Evolutionary conservation across 2,329 filamentous ascomycete species (phyloP).

Genomic region (Epichloe coenophiala): DNA sequence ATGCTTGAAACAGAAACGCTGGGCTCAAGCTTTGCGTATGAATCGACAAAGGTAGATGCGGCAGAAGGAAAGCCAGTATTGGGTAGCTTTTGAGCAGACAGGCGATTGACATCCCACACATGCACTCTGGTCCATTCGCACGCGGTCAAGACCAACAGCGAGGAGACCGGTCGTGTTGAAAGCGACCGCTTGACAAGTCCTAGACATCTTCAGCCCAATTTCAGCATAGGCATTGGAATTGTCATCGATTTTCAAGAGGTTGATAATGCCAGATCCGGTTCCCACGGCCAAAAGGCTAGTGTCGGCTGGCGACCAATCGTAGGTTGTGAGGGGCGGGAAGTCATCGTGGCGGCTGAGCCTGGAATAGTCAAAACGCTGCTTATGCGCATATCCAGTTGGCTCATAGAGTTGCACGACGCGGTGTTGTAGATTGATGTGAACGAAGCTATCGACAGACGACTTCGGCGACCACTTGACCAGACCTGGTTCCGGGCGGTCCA

Average conservation of each 20-base stretch:
- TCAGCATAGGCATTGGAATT: constrained; percentile 51
- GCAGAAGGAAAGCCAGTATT: constrained; percentile 36
- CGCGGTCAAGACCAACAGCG: constrained; percentile 67
- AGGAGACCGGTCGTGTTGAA: constrained; percentile 61
- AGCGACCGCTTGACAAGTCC: constrained; percentile 69
- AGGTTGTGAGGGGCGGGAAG: constrained; percentile 49
- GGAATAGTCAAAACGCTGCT: constrained; percentile 42
- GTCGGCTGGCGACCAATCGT: constrained; percentile 52
- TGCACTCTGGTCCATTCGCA: constrained; percentile 70
- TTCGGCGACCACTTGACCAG: constrained; percentile 55
- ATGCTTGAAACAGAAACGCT: constrained; percentile 70
- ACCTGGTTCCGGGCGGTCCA: constrained; percentile 48
- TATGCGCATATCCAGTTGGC: constrained; percentile 44
- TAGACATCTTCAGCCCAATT: constrained; percentile 59
- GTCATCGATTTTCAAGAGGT: constrained; percentile 59
- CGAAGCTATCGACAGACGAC: constrained; percentile 42
- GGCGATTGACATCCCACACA: constrained; percentile 63
- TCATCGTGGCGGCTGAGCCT: constrained; percentile 47
- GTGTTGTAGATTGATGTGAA: constrained; percentile 52
- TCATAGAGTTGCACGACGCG: constrained; percentile 50
- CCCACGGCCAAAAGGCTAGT: constrained; percentile 60
- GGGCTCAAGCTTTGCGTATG: constrained; percentile 46
- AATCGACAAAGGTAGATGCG: constrained; percentile 36
- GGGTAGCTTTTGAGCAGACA: constrained; percentile 34
- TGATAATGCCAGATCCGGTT: constrained; percentile 61